Evolutionary conservation across 2,329 filamentous ascomycete species (phyloP).

Genomic region (Incumbomyces delicatus): DNA sequence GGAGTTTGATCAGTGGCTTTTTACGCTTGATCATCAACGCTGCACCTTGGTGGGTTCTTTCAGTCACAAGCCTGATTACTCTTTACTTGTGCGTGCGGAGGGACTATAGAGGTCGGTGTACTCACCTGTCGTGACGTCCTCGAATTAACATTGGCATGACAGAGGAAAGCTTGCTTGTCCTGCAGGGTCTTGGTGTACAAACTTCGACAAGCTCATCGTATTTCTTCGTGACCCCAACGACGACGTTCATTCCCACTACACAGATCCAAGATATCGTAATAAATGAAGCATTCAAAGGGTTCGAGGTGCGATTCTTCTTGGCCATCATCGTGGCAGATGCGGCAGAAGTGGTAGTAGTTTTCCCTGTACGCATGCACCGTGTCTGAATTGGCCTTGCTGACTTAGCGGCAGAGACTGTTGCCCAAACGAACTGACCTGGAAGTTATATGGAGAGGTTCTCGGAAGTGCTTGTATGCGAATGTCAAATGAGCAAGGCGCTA

Average conservation of each 20-base stretch:
- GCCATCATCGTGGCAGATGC: conserved; percentile 85
- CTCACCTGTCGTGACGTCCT: conserved; percentile 26
- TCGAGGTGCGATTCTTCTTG: conserved; percentile 82
- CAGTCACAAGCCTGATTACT: conserved; percentile 28
- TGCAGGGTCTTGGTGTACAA: conserved; percentile 84
- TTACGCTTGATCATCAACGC: conserved; percentile 25
- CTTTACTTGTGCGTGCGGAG: conserved; percentile 38
- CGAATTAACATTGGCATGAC: conserved; percentile 36
- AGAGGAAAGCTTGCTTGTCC: conserved; percentile 78
- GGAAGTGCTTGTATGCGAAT: conserved; percentile 67
- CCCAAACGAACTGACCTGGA: conserved; percentile 68
- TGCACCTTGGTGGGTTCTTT: conserved; percentile 34
- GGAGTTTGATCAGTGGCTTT: conserved; percentile 22
- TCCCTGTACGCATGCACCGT: conserved; percentile 49
- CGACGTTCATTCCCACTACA: conserved; percentile 79
- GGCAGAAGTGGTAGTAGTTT: conserved; percentile 84
- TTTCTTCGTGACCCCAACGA: conserved; percentile 53
- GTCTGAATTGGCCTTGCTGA: conserved; percentile 1
- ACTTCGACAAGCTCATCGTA: conserved; percentile 62
- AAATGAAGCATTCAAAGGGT: conserved; percentile 87
- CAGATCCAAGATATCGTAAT: conserved; percentile 89
- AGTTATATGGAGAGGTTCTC: conserved; percentile 78
- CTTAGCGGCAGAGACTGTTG: conserved; percentile 46
- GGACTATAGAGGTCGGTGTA: conserved; percentile 41
- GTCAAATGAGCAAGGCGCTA: conserved; percentile 8